These are phyloP conservation scores for Penicillium sp. DNA, from an alignment of 2,329 filamentous ascomycete species.

Conservation along the genomic window DNA sequence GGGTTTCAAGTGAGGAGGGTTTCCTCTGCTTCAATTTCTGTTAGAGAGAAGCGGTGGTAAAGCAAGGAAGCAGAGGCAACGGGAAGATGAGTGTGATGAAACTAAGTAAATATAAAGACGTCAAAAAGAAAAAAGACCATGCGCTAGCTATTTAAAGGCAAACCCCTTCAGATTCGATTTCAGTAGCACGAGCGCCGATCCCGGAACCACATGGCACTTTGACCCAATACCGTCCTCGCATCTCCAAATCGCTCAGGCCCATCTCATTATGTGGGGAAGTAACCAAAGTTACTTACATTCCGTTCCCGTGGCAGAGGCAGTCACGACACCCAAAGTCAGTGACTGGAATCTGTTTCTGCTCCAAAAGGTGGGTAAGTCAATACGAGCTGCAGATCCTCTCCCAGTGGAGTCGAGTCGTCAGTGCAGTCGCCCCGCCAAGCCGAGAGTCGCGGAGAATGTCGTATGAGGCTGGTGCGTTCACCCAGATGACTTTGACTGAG, in stretches of 20 bases:
- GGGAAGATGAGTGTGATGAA: not conserved
- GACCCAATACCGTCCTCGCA: not conserved
- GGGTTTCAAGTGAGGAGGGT: not conserved
- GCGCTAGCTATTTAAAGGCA: constrained; percentile 9
- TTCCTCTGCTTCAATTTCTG: not conserved
- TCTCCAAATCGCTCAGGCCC: constrained; percentile 3
- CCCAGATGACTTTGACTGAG: not conserved
- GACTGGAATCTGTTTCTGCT: not conserved
- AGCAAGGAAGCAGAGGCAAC: not conserved
- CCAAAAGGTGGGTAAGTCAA: constrained; percentile 5
- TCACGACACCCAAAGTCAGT: not conserved
- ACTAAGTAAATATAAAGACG: not conserved
- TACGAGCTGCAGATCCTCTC: constrained; percentile 4
- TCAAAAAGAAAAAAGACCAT: not conserved
- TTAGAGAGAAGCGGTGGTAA: not conserved
- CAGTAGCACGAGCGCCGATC: constrained; percentile 16
- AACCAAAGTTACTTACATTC: constrained; percentile 9
- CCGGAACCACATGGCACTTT: constrained; percentile 15
- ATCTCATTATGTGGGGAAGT: constrained; percentile 19
- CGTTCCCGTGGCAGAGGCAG: not conserved
- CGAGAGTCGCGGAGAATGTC: constrained; percentile 1
- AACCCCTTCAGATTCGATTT: not conserved
- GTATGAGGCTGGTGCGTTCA: constrained; percentile 13
- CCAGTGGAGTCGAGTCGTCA: constrained; percentile 1
- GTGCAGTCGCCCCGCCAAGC: constrained; percentile 6